Conservation (phyloP, 2,329 filamentous ascomycete species). For the Zasmidium cellare region DNA sequence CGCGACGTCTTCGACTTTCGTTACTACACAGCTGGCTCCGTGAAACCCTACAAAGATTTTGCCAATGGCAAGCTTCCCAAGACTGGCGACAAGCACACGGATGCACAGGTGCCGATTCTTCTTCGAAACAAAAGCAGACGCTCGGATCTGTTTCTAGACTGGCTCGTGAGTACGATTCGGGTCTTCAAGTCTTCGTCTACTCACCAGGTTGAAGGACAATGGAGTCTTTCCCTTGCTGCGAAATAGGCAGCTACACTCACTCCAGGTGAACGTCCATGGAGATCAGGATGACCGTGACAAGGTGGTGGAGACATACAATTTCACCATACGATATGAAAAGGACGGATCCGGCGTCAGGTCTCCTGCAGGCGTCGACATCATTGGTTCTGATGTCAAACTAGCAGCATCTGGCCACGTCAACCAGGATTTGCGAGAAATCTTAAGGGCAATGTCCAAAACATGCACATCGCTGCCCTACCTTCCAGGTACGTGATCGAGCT, state of each 20-base stretch:
- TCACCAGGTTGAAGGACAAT: conserved; percentile 42
- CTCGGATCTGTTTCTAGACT: conserved; percentile 47
- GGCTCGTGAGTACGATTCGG: conserved; percentile 42
- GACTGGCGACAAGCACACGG: not conserved
- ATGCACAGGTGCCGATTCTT: conserved; percentile 38
- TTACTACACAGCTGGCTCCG: conserved; percentile 26
- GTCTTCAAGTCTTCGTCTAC: conserved; percentile 3
- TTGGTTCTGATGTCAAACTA: conserved; percentile 31
- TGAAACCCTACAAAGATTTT: conserved; percentile 35
- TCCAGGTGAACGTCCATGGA: conserved; percentile 50
- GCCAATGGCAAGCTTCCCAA: conserved; percentile 22
- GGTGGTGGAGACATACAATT: conserved; percentile 53
- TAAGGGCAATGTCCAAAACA: conserved; percentile 43
- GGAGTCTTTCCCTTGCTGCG: conserved; percentile 50
- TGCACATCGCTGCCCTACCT: conserved; percentile 42
- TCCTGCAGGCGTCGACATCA: conserved; percentile 29
- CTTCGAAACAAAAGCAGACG: conserved; percentile 40
- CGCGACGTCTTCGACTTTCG: conserved; percentile 34
- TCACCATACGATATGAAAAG: conserved; percentile 46
- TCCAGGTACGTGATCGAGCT: conserved; percentile 37
- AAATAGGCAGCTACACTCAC: conserved; percentile 42
- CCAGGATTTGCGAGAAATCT: conserved; percentile 43
- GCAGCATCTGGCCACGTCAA: conserved; percentile 43
- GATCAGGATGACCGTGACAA: conserved; percentile 34
- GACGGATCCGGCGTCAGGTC: conserved; percentile 10